Evolutionary conservation across 116 monocot genomes (phyloP).

Genomic region (Cymodocea nodosa): DNA sequence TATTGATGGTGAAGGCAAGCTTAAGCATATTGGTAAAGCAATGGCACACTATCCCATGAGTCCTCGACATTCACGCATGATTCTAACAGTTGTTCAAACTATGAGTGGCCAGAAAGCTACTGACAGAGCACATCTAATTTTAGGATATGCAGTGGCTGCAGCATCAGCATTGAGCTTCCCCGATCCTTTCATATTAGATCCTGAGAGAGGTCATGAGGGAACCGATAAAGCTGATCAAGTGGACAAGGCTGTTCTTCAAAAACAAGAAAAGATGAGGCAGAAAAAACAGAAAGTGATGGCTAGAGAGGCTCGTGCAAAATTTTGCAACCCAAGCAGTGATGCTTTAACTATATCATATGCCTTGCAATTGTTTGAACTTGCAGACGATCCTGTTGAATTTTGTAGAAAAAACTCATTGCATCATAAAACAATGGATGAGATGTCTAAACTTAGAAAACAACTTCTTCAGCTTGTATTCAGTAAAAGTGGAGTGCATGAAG

Average conservation of each 20-base stretch:
- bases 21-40: constrained; percentile 57
- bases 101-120: constrained; percentile 38
- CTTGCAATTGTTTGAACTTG: constrained; percentile 69
- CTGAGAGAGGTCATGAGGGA: constrained; percentile 14
- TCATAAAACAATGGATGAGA: constrained; percentile 90
- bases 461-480: constrained; percentile 59
- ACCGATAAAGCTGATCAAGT: constrained; percentile 16
- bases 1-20: constrained; percentile 43
- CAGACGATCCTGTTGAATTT: constrained; percentile 42
- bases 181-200: constrained; percentile 55
- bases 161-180: constrained; percentile 84
- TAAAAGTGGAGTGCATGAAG: constrained; percentile 29
- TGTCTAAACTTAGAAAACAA: constrained; percentile 93
- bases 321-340: constrained; percentile 72
- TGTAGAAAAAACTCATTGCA: constrained; percentile 53
- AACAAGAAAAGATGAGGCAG: constrained; percentile 27
- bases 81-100: constrained; percentile 55
- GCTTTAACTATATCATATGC: constrained; percentile 70
- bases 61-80: constrained; percentile 85
- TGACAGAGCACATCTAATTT: constrained; percentile 51
- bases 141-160: constrained; percentile 66
- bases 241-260: constrained; percentile 10
- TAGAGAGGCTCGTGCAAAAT: constrained; percentile 42
- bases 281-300: constrained; percentile 38
- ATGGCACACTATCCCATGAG: constrained; percentile 97